Evolutionary conservation across 2,329 filamentous ascomycete genomes (phyloP).

Genomic region (Clonostachys rhizophaga): DNA sequence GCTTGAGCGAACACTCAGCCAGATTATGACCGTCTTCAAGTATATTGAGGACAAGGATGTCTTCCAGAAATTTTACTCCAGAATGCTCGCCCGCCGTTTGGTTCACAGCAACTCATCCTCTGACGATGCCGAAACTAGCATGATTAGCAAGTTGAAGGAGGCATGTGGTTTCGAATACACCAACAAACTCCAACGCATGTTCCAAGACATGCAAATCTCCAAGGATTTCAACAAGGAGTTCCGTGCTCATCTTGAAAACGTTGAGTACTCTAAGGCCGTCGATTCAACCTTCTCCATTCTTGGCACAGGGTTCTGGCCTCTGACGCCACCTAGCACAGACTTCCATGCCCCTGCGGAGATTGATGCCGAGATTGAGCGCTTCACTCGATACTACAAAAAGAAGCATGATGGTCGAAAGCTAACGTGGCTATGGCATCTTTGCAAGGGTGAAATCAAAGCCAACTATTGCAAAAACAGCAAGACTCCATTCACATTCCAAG

Average conservation of each 20-base stretch:
- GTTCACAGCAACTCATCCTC: slow-evolving; percentile 95
- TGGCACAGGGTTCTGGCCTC: slow-evolving; percentile 95
- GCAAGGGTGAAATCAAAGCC: slow-evolving; percentile 93
- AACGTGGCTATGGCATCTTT: slow-evolving; percentile 97
- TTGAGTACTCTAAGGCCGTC: slow-evolving; percentile 58
- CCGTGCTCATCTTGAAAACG: slow-evolving; percentile 64
- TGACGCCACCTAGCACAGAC: slow-evolving; percentile 79
- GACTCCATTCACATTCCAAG: slow-evolving; percentile 92
- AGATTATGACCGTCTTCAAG: slow-evolving; percentile 99
- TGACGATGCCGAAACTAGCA: slow-evolving; percentile 95
- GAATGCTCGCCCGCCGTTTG: slow-evolving; percentile 89
- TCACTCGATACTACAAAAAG: slow-evolving; percentile 86
- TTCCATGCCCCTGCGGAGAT: slow-evolving; percentile 87
- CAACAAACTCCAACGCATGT: slow-evolving; percentile 99
- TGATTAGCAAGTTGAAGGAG: slow-evolving; percentile 99
- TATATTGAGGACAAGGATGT: slow-evolving; percentile 99
- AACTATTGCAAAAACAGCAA: slow-evolving; percentile 88
- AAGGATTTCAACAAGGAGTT: slow-evolving; percentile 93
- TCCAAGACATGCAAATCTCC: slow-evolving; percentile 98
- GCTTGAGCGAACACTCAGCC: slow-evolving; percentile 78
- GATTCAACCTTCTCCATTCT: slow-evolving; percentile 91
- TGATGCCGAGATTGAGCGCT: slow-evolving; percentile 81
- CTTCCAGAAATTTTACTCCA: slow-evolving; percentile 99
- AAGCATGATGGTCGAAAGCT: slow-evolving; percentile 97
- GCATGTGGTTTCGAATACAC: slow-evolving; percentile 99